Evolutionary conservation across 768 basidiomycete genomes (phyloP).

Genomic region (Gautieria morchelliformis): DNA sequence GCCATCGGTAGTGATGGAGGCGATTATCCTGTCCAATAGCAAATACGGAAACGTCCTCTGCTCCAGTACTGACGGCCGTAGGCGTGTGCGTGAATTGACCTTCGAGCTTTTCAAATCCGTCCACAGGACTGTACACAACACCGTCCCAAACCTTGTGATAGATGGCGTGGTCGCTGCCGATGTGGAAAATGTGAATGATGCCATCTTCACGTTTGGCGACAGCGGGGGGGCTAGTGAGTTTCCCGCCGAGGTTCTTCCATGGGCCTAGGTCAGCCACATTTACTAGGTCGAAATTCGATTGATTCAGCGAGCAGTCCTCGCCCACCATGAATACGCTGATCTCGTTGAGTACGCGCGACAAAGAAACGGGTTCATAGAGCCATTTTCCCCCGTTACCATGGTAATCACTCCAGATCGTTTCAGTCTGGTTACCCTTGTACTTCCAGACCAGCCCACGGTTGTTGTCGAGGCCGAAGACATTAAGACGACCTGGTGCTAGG

Average conservation of each 20-base stretch:
- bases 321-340: neutral
- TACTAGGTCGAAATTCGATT: neutral
- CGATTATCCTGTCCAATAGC: neutral
- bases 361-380: neutral
- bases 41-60: neutral
- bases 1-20: neutral
- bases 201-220: neutral
- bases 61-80: neutral
- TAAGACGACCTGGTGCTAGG: neutral
- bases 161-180: neutral
- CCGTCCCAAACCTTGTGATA: neutral
- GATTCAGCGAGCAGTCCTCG: neutral
- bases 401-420: no score
- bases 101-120: neutral
- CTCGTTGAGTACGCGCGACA: neutral
- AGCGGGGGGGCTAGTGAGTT: neutral
- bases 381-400: no score
- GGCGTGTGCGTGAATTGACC: neutral
- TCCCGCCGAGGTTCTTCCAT: neutral
- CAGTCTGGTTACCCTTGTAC: no score
- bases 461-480: neutral
- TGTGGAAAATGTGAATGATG: neutral
- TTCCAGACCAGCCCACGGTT: neutral
- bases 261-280: neutral
- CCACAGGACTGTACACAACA: neutral